A percentile compares a stretch with the other conserved stretches of the same genome.
Evolutionary conservation across 2,329 filamentous ascomycete genomes (phyloP).

Genomic region (Aspergillus pseudonomiae): DNA sequence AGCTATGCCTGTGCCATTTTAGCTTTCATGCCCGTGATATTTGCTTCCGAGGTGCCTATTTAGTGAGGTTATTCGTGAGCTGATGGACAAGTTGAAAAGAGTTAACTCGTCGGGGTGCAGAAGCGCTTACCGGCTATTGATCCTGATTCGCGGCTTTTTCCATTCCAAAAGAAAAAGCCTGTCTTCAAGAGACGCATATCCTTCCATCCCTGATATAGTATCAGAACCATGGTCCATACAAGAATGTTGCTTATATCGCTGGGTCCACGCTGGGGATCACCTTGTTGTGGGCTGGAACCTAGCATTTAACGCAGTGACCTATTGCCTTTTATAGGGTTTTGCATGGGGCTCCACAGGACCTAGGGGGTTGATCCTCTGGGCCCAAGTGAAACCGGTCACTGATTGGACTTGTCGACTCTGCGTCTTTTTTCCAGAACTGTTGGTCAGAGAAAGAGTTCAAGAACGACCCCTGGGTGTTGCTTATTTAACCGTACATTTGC

Average conservation of each 20-base stretch:
- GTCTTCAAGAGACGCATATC: neutral
- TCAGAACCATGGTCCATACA: neutral
- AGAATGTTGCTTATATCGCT: neutral
- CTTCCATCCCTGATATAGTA: neutral
- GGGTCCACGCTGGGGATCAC: neutral
- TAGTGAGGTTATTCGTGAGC: neutral
- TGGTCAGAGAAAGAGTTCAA: too few relatives aligned
- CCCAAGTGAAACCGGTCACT: neutral
- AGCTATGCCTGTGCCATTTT: neutral
- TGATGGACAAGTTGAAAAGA: neutral
- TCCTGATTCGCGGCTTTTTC: neutral
- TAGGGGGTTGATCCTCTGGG: neutral
- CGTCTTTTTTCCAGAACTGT: too few relatives aligned
- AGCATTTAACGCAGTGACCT: neutral
- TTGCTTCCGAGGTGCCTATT: neutral
- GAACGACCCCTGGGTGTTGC: too few relatives aligned
- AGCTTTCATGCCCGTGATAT: neutral
- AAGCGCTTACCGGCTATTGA: neutral
- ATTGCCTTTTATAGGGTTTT: neutral
- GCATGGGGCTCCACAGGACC: neutral
- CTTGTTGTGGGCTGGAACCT: neutral
- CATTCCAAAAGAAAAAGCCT: neutral
- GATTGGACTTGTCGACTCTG: too few relatives aligned
- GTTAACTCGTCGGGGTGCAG: neutral
- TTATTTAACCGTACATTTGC: too few relatives aligned